phyloP scores from a whole-genome alignment of 2,329 filamentous ascomycete genomes.

The Diaporthe vexans region DNA sequence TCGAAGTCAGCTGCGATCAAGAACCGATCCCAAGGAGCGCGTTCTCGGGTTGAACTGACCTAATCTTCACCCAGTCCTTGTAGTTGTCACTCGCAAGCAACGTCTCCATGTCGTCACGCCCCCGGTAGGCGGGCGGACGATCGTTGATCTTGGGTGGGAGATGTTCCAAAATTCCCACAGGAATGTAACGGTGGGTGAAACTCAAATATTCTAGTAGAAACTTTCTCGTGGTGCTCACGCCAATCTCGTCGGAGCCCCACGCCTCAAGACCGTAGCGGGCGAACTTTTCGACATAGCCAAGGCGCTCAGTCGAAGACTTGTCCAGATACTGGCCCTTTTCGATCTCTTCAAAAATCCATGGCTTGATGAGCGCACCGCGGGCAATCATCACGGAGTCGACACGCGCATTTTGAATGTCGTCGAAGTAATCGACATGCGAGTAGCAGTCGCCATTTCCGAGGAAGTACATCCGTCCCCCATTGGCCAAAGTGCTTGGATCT shows the following conservation, averaged over 20 bases:
- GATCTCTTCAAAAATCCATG: constrained; percentile 99
- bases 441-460: constrained; percentile 97
- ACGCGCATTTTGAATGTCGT: constrained; percentile 80
- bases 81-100: constrained; percentile 91
- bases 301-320: constrained; percentile 89
- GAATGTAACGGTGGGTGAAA: constrained; percentile 93
- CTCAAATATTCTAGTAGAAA: constrained; percentile 97
- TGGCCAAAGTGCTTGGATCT: constrained; percentile 80
- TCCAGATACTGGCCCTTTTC: constrained; percentile 92
- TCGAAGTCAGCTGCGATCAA: constrained; percentile 43
- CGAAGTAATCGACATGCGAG: constrained; percentile 89
- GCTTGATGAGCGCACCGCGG: constrained; percentile 96
- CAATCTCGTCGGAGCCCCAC: constrained; percentile 96
- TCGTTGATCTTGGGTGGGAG: constrained; percentile 92
- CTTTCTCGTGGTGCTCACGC: constrained; percentile 88
- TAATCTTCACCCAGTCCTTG: constrained; percentile 99
- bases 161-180: constrained; percentile 88
- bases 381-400: constrained; percentile 98
- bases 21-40: constrained; percentile 6
- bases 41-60: constrained; percentile 67
- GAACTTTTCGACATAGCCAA: constrained; percentile 90
- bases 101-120: constrained; percentile 93
- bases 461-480: constrained; percentile 85
- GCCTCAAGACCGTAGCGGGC: constrained; percentile 90
- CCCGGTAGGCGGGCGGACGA: constrained; percentile 85